Evolutionary conservation across 805 yeast species (phyloP).

Genomic region (Suhomyces prunicola): DNA sequence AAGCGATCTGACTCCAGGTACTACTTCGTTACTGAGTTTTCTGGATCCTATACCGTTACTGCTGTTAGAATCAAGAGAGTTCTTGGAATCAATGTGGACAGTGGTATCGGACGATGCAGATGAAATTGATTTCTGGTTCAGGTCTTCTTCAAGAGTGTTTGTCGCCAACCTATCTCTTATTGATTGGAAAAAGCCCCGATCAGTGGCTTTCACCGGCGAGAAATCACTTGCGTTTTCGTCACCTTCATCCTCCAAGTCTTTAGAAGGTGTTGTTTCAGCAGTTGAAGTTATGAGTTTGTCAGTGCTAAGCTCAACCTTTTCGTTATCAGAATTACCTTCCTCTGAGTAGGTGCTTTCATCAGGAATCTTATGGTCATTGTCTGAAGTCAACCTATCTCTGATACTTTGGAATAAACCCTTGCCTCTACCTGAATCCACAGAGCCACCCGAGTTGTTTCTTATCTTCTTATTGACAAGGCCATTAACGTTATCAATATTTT

Average conservation of each 20-base stretch:
- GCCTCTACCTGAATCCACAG: constrained; percentile 9
- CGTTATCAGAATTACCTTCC: constrained; percentile 8
- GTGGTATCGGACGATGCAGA: constrained; percentile 10
- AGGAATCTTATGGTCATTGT: constrained; percentile 2
- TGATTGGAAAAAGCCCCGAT: constrained; percentile 33
- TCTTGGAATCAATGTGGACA: constrained; percentile 3
- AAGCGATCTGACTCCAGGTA: constrained; percentile 2
- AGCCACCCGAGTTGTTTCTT: constrained; percentile 2
- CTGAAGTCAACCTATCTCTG: constrained; percentile 25
- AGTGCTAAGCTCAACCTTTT: constrained; percentile 16
- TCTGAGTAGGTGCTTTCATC: constrained; percentile 6
- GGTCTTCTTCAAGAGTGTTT: constrained; percentile 4
- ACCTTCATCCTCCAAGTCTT: constrained; percentile 13
- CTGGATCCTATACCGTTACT: background rate
- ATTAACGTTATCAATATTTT: constrained; percentile 2
- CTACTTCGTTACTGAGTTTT: background rate
- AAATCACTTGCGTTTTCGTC: constrained; percentile 8
- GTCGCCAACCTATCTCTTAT: constrained; percentile 28
- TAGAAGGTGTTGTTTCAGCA: constrained; percentile 33
- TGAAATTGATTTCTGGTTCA: constrained; percentile 4
- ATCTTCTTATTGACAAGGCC: background rate
- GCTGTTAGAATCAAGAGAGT: background rate
- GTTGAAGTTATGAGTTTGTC: constrained; percentile 19
- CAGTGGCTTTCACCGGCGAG: constrained; percentile 11
- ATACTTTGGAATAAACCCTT: constrained; percentile 36